Evolutionary conservation across 169 alveolate genomes (phyloP).

Genomic region (Blepharisma undulans): DNA sequence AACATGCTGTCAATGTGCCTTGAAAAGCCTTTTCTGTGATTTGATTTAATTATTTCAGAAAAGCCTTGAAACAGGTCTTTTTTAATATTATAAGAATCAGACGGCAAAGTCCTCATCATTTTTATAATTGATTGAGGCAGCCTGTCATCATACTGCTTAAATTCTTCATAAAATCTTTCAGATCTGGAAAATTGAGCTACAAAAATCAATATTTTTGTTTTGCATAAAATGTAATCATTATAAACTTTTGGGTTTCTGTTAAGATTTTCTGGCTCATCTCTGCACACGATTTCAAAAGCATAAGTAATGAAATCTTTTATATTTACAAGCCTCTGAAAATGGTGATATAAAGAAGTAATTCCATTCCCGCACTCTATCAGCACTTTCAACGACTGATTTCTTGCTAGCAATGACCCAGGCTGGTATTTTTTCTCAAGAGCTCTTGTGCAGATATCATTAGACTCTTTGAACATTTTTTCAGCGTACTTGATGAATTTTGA

Average conservation of each 20-base stretch:
- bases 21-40: slow-evolving; percentile 13
- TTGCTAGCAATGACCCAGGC: background rate
- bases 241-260: background rate
- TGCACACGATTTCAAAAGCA: slow-evolving; percentile 24
- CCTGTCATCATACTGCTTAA: background rate
- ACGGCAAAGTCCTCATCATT: slow-evolving; percentile 35
- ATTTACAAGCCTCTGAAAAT: background rate
- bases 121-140: slow-evolving; percentile 15
- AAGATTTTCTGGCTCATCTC: background rate
- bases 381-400: slow-evolving; percentile 3
- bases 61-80: slow-evolving; percentile 40
- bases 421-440: background rate
- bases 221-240: slow-evolving; percentile 25
- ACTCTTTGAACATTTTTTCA: slow-evolving; percentile 34
- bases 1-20: slow-evolving; percentile 34
- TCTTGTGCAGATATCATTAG: background rate
- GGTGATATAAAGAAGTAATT: slow-evolving; percentile 16
- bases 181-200: slow-evolving; percentile 32
- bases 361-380: slow-evolving; percentile 38
- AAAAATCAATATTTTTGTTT: slow-evolving; percentile 32
- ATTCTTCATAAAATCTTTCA: background rate
- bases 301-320: slow-evolving; percentile 35
- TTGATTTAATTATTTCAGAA: slow-evolving; percentile 7
- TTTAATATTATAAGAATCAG: slow-evolving; percentile 17
- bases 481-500: slow-evolving; percentile 22